Conservation (phyloP, 768 basidiomycete genomes). For the Dentipellis sp. region DNA sequence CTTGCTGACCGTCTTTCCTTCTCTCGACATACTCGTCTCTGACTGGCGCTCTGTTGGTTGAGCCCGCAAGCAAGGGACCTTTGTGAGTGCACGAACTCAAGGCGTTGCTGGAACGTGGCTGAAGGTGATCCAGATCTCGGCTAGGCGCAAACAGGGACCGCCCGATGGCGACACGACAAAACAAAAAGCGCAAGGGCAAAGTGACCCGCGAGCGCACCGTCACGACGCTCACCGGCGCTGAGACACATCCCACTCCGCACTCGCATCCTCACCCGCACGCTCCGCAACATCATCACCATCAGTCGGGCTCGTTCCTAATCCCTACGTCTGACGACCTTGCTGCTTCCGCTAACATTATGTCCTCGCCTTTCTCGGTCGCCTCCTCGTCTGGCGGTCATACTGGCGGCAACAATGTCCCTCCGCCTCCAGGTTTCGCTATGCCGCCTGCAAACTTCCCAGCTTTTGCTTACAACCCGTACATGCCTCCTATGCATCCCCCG, state of each 20-base stretch:
- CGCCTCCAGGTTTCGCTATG: constrained; percentile 24
- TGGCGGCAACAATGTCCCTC: constrained; percentile 5
- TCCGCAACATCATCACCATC: neutral
- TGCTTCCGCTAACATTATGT: neutral
- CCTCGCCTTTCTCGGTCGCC: constrained; percentile 1
- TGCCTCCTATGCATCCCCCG: constrained; percentile 13
- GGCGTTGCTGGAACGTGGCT: neutral
- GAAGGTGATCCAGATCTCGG: neutral
- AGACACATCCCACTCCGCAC: neutral
- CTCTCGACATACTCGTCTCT: too few species aligned
- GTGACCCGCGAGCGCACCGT: constrained; percentile 58
- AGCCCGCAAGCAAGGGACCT: neutral
- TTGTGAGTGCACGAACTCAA: neutral
- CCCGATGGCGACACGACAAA: constrained; percentile 50
- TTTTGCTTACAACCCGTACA: neutral
- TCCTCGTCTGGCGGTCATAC: neutral
- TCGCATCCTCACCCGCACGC: neutral
- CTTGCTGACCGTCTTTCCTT: too few species aligned
- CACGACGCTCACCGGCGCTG: constrained; percentile 42
- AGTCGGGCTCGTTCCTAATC: neutral
- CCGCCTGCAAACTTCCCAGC: constrained; percentile 19
- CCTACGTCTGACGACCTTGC: neutral
- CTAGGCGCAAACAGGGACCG: constrained; percentile 5
- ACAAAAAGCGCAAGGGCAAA: constrained; percentile 53
- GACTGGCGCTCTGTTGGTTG: too few species aligned